phyloP scores from a whole-genome alignment of 176 grass and related monocot genomes.

The Oryza coarctata region DNA sequence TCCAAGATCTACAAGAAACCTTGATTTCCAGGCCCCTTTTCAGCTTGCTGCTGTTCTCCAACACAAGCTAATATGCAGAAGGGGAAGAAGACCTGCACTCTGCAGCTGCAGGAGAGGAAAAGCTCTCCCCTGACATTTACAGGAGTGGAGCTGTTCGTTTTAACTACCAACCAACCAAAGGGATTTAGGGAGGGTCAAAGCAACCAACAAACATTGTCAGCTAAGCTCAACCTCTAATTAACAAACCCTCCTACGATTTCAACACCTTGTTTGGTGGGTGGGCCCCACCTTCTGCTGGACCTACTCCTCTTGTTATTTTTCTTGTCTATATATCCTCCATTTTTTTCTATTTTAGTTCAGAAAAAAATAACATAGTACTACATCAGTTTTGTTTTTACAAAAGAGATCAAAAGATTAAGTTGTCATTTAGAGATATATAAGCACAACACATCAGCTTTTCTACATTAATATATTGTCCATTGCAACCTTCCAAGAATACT shows the following conservation, averaged over 20 bases:
- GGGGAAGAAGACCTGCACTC: too few relatives aligned
- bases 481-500: background rate
- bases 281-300: background rate
- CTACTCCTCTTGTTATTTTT: background rate
- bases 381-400: background rate
- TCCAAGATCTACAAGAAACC: background rate
- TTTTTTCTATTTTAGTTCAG: background rate
- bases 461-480: background rate
- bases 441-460: background rate
- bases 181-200: background rate
- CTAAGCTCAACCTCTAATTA: background rate
- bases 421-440: background rate
- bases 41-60: background rate
- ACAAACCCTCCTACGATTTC: background rate
- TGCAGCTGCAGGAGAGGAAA: background rate
- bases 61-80: background rate
- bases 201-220: background rate
- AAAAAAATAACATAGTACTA: too few relatives aligned
- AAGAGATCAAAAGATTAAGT: background rate
- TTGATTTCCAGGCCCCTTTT: background rate
- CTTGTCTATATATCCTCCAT: background rate
- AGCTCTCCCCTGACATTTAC: background rate
- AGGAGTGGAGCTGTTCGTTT: background rate
- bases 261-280: slow-evolving; percentile 15
- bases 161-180: background rate